A percentile compares a stretch with the other conserved stretches of the same genome.
Evolutionary conservation across 352 stramenopile genomes (phyloP).

Genomic region (Thraustochytrium sp.): DNA sequence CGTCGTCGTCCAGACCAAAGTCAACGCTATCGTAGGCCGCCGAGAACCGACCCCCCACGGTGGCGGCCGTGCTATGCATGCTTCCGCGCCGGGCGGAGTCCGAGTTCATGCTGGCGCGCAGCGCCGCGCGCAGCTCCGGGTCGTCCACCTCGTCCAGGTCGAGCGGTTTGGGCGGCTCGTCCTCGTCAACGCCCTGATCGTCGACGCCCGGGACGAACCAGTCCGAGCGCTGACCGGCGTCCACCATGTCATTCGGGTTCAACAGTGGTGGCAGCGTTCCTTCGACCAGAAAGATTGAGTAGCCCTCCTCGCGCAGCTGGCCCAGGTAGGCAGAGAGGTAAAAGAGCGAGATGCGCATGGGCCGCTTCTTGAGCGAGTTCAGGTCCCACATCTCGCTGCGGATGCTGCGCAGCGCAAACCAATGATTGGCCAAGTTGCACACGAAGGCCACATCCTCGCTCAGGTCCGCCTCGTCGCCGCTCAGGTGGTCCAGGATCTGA

Average conservation of each 20-base stretch:
- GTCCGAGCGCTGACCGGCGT: not conserved
- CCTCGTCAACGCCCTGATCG: not conserved
- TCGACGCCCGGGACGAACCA: constrained; percentile 22
- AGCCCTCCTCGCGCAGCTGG: constrained; percentile 41
- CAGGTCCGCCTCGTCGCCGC: not conserved
- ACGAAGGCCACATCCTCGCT: constrained; percentile 45
- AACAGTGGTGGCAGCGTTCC: not conserved
- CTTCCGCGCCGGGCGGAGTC: not conserved
- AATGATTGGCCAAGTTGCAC: constrained; percentile 48
- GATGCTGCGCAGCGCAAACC: constrained; percentile 52
- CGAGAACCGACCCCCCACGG: not conserved
- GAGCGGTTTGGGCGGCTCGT: not conserved
- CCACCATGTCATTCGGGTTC: not conserved
- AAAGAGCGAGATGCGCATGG: constrained; percentile 45
- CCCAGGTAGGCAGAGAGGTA: constrained; percentile 47
- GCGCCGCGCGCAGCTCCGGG: not conserved
- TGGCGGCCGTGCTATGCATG: not conserved
- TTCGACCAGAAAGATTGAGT: constrained; percentile 44
- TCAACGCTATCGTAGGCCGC: not conserved
- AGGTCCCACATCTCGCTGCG: constrained; percentile 45
- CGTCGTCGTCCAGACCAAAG: not conserved
- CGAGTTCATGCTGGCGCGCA: constrained; percentile 18
- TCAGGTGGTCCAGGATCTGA: not conserved
- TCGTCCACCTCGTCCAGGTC: not conserved
- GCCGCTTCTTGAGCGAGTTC: constrained; percentile 43